Evolutionary conservation across 352 stramenopile species (phyloP), one percentile per base, ranked within the genome.

Genomic region (Globisporangium middletonii): DNA sequence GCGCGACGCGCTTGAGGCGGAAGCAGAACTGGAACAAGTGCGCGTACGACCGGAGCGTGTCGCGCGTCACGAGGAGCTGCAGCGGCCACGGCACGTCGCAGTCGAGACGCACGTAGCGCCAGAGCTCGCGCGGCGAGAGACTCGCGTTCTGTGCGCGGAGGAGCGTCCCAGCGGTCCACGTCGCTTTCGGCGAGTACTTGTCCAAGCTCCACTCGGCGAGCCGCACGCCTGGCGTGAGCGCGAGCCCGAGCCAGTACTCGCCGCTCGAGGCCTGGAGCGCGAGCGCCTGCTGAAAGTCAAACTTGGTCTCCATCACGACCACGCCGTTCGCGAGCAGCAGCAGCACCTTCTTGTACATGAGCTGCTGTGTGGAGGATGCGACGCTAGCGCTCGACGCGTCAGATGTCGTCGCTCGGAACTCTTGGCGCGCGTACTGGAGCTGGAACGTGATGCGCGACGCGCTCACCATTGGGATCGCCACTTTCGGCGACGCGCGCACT

Each of bases 11-110:
- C 53, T 93, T 93, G 45, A 93, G 59, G 2, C 79, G 79, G 50
- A 93, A 89, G 44, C 74, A 87, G 50, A 93, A 88, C 64, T 89
- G 80, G 59, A 91, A 93, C 33, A 93, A 51, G 15, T 84, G 69
- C n/a, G 62, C 64, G 53, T 93, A 93, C 6, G 70, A 81, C 7
- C 71, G 68, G 59, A 90, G 45, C 5, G 84, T 45, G 8, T 85
- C 69, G 15, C 64, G 64, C 8, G 79, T 75, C 16, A 91, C 67
- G 9, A 93, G 69, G 49, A 91, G 38, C 59, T 87, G 83, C 49
- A 92, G 64, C 8, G 82, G 82, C 79, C 82, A 90, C 7, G 55
- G 72, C 11, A 88, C 67, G 33, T 75, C 60, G 54, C 79, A 85
- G 2, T 65, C 57, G 45, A 93, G 62, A 27, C 62, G 58, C 27